Conservation (phyloP, 2,329 filamentous ascomycete species). For the Diaporthe longicolla region DNA sequence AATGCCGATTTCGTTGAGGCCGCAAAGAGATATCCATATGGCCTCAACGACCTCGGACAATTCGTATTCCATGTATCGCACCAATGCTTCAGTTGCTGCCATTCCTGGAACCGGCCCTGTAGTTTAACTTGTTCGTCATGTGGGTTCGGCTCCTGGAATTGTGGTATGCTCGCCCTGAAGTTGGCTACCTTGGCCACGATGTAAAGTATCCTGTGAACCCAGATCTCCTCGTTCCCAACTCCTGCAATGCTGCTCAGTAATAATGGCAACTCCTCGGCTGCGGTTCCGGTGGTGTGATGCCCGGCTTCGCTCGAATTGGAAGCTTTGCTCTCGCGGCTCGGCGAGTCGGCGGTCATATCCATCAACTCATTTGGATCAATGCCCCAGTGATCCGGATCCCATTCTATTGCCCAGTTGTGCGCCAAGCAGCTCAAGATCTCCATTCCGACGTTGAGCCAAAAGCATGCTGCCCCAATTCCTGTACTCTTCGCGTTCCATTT, state of each 20-base stretch:
- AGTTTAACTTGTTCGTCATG: constrained; percentile 75
- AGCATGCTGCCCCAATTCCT: constrained; percentile 88
- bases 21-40: constrained; percentile 82
- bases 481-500: constrained; percentile 85
- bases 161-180: constrained; percentile 80
- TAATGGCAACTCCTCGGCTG: constrained; percentile 42
- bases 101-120: constrained; percentile 79
- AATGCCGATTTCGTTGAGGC: constrained; percentile 82
- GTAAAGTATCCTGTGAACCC: constrained; percentile 91
- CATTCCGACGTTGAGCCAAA: constrained; percentile 94
- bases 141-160: constrained; percentile 70
- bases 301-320: constrained; percentile 35
- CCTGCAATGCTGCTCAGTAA: constrained; percentile 56
- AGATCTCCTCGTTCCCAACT: constrained; percentile 79
- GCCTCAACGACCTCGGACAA: constrained; percentile 88
- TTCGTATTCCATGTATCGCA: constrained; percentile 86
- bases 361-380: constrained; percentile 75
- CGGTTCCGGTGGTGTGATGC: constrained; percentile 44
- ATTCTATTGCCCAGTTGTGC: constrained; percentile 88
- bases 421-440: constrained; percentile 91
- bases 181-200: constrained; percentile 90
- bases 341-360: constrained; percentile 42
- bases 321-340: constrained; percentile 17
- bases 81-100: constrained; percentile 83
- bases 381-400: constrained; percentile 93